phyloP scores from a whole-genome alignment of 345 rosid species.

The Hypericum androsaemum region DNA sequence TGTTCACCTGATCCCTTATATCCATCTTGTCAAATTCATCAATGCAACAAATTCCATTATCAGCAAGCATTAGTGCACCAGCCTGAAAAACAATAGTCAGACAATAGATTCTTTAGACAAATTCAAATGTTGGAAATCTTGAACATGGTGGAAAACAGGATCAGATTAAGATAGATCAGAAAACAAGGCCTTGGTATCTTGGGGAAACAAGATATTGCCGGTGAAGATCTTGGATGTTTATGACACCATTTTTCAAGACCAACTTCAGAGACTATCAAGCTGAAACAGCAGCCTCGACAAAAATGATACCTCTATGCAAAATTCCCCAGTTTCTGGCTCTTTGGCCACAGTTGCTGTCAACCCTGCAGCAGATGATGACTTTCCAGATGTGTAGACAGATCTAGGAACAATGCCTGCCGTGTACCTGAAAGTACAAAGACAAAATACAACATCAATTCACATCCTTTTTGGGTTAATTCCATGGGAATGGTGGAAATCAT shows the following conservation, averaged over 20 bases:
- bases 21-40: constrained; percentile 99
- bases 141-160: too few species aligned
- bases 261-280: too few species aligned
- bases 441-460: not conserved
- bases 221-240: too few species aligned
- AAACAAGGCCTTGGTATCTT: too few species aligned
- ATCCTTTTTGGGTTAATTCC: too few species aligned
- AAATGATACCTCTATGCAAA: constrained; percentile 76
- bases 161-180: too few species aligned
- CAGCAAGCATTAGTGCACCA: constrained; percentile 98
- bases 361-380: constrained; percentile 98
- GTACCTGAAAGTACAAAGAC: constrained; percentile 40
- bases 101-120: not conserved
- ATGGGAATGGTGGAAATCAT: not conserved
- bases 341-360: constrained; percentile 96
- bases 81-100: constrained; percentile 33
- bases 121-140: too few species aligned
- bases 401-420: constrained; percentile 84
- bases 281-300: too few species aligned
- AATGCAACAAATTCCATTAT: constrained; percentile 95
- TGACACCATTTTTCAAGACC: too few species aligned
- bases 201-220: too few species aligned
- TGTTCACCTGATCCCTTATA: constrained; percentile 77
- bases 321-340: constrained; percentile 98
- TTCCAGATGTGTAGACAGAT: constrained; percentile 97